Evolutionary conservation across 2,329 filamentous ascomycete species (phyloP).

Genomic region (Xylariaceae sp.): DNA sequence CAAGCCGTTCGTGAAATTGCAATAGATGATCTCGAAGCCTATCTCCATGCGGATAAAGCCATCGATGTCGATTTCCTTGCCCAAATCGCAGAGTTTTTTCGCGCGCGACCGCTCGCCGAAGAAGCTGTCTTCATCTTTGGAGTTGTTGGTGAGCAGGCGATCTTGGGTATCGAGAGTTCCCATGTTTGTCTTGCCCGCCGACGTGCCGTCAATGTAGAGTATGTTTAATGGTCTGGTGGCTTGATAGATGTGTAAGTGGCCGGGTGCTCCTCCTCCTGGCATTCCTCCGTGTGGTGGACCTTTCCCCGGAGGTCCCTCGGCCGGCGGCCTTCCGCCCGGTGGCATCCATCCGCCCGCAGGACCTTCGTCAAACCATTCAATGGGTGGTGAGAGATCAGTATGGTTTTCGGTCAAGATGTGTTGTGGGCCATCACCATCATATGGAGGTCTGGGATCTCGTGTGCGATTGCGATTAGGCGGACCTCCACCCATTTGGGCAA

Average conservation of each 20-base stretch:
- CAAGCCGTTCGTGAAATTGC: conserved; percentile 44
- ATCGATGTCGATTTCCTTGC: conserved; percentile 1
- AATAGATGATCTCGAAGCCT: conserved; percentile 9
- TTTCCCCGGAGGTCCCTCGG: conserved; percentile 53
- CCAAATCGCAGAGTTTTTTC: conserved; percentile 28
- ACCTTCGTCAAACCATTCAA: too few species aligned
- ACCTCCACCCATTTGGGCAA: conserved; percentile 41
- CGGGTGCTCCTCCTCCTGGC: conserved; percentile 60
- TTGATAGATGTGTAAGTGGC: conserved; percentile 66
- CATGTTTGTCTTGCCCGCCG: conserved; percentile 39
- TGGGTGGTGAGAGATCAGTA: conserved; percentile 7
- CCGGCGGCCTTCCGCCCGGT: too few species aligned
- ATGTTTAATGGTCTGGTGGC: too few species aligned
- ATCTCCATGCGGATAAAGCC: conserved; percentile 7
- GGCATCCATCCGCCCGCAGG: too few species aligned
- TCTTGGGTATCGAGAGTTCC: neutral
- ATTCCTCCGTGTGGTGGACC: conserved; percentile 69
- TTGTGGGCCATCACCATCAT: conserved; percentile 2
- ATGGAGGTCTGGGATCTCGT: too few species aligned
- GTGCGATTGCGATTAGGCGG: too few species aligned
- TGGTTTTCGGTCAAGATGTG: neutral
- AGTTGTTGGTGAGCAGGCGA: neutral
- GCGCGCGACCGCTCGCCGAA: conserved; percentile 52
- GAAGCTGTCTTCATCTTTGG: conserved; percentile 3
- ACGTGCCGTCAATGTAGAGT: conserved; percentile 59